Percentiles rank a stretch among this genome's conserved stretches.
phyloP scores from a whole-genome alignment of 768 basidiomycete genomes.

The Mycena rebaudengoi region DNA sequence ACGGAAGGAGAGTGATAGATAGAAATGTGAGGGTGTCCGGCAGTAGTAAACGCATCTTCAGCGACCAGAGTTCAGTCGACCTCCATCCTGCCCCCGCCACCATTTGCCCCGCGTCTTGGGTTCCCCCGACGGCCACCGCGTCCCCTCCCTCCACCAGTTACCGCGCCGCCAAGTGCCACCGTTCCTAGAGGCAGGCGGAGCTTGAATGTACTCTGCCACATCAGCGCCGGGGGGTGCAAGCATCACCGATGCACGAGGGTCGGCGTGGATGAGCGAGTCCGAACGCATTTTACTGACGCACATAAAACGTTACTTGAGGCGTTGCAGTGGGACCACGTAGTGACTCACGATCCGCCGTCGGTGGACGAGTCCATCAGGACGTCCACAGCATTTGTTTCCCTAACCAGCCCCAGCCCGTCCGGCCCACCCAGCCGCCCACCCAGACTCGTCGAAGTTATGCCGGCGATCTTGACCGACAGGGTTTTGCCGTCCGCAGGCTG shows the following conservation, averaged over 20 bases:
- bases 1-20: slow-evolving; percentile 23
- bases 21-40: slow-evolving; percentile 20
- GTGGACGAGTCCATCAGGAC: slow-evolving; percentile 64
- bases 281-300: slow-evolving; percentile 84
- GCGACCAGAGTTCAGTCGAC: slow-evolving; percentile 49
- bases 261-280: slow-evolving; percentile 69
- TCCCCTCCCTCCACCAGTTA: slow-evolving; percentile 39
- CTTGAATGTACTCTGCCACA: slow-evolving; percentile 57
- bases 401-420: slow-evolving; percentile 61
- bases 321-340: slow-evolving; percentile 22
- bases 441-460: slow-evolving; percentile 58
- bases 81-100: slow-evolving; percentile 58
- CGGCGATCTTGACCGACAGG: slow-evolving; percentile 71
- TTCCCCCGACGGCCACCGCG: slow-evolving; percentile 48
- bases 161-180: slow-evolving; percentile 42
- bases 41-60: slow-evolving; percentile 17
- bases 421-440: slow-evolving; percentile 64
- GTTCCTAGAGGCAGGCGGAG: slow-evolving; percentile 38
- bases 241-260: slow-evolving; percentile 74
- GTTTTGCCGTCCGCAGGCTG: slow-evolving; percentile 85
- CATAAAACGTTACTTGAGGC: background rate
- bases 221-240: slow-evolving; percentile 74
- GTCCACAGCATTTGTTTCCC: slow-evolving; percentile 63
- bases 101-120: slow-evolving; percentile 45
- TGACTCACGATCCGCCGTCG: slow-evolving; percentile 67